Evolutionary conservation across 495 filamentous ascomycete species (phyloP), one percentile per base, ranked within the genome.

Genomic region (Penicillium egyptiacum): DNA sequence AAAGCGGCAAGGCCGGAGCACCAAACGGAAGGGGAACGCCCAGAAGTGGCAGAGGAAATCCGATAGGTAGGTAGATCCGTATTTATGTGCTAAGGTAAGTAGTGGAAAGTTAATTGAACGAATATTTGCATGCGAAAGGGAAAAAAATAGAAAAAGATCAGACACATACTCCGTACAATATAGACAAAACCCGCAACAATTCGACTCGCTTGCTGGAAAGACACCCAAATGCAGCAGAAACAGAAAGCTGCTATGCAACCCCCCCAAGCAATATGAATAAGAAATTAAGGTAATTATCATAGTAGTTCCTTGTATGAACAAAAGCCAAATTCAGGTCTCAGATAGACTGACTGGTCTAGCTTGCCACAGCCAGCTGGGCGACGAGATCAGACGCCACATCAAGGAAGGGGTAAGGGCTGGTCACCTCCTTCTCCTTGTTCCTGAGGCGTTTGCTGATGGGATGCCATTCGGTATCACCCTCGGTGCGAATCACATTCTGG

Each of bases 401-500:
- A 10, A 83, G 69, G 72, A 81, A 83, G 4, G 80, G 80, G 66
- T 83, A 81, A 10, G 80, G 79, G 55, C 78, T 81, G 16, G 78
- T 81, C 19, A 82, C 76, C 58, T 82, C 80, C 63, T 81, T 82
- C 59, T 82, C 80, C 58, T 77, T 78, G 59, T 80, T 79, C 50
- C 68, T 71, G 64, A 76, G 65, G 14, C 77, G 70, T 49, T 77
- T 79, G 69, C 74, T 78, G 44, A 80, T 75, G 8, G 77, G 73
- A 35, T 69, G 68, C 77, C 77, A 80, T 45, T 78, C 77, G 12
- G 66, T 61, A 14, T 73, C 74, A 23, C 73, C 69, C 7, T 75
- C 70, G 7, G 73, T 69, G n/a, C 79, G 75, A 49, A 85, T 76
- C 49, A 89, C 76, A 37, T 89, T 88, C 72, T 98, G 94, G 71